Percentiles rank a stretch among this genome's conserved stretches.
phyloP scores from a whole-genome alignment of 768 basidiomycete species.

The Chlorophyllum brunneum region DNA sequence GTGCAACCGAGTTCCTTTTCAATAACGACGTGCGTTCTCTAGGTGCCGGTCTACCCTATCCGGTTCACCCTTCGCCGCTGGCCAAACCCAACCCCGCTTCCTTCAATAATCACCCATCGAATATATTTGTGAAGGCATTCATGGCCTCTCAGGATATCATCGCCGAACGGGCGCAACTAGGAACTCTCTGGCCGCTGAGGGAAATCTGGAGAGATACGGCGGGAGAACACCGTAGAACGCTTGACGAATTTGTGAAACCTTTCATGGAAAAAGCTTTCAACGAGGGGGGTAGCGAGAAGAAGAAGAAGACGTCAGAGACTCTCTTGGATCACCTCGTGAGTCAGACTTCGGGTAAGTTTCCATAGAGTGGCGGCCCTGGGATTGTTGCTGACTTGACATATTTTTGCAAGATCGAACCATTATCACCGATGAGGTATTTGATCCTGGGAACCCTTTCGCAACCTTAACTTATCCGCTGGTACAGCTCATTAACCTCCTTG shows the following conservation, averaged over 20 bases:
- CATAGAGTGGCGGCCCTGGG: not conserved
- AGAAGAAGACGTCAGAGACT: not conserved
- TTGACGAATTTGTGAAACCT: constrained; percentile 17
- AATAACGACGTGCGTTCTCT: constrained; percentile 48
- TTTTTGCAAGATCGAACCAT: not conserved
- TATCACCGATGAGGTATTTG: not conserved
- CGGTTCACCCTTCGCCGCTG: constrained; percentile 23
- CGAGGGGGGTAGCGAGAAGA: constrained; percentile 5
- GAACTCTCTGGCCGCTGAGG: constrained; percentile 25
- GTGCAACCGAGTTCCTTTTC: constrained; percentile 60
- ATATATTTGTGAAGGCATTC: constrained; percentile 47
- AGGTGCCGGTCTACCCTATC: constrained; percentile 46
- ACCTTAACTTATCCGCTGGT: not conserved
- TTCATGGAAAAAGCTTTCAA: constrained; percentile 14
- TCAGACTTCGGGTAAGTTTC: constrained; percentile 7
- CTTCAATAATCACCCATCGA: constrained; percentile 32
- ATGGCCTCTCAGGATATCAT: constrained; percentile 35
- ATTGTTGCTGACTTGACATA: not conserved
- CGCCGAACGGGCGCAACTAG: constrained; percentile 33
- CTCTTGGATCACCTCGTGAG: constrained; percentile 16
- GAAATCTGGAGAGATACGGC: constrained; percentile 18
- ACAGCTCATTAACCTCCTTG: not conserved
- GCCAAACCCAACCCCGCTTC: constrained; percentile 22
- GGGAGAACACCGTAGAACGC: constrained; percentile 3
- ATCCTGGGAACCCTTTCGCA: not conserved